Evolutionary conservation across 345 rosid genomes (phyloP).

Genomic region (Xanthoceras sorbifolium): DNA sequence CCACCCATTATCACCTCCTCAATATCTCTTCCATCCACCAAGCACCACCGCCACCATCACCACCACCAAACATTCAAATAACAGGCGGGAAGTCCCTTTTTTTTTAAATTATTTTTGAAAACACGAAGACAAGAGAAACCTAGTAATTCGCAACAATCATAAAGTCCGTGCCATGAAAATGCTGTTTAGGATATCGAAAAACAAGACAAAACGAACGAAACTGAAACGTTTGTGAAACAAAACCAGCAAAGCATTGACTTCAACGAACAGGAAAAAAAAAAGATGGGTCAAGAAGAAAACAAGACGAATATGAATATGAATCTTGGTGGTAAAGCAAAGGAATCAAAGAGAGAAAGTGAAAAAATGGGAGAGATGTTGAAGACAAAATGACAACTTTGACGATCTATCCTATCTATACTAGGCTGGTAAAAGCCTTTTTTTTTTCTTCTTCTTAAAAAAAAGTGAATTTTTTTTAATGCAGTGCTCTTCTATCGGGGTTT

Average conservation of each 20-base stretch:
- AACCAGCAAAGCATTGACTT: neutral
- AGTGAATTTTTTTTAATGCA: constrained; percentile 26
- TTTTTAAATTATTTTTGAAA: too few species aligned
- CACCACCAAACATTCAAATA: constrained; percentile 5
- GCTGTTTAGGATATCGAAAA: neutral
- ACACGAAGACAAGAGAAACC: neutral
- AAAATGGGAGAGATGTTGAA: constrained; percentile 13
- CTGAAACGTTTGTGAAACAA: neutral
- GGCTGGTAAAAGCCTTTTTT: too few species aligned
- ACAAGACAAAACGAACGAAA: neutral
- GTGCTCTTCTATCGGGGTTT: constrained; percentile 22
- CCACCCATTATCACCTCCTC: constrained; percentile 46
- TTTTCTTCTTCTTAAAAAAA: too few species aligned
- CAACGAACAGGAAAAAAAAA: neutral
- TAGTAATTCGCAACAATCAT: too few species aligned
- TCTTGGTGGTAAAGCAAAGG: constrained; percentile 22
- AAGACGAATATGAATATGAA: constrained; percentile 27
- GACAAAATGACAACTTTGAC: constrained; percentile 38
- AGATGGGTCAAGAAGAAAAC: neutral
- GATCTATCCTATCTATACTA: constrained; percentile 16
- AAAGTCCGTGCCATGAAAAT: too few species aligned
- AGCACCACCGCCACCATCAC: neutral
- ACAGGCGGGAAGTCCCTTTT: constrained; percentile 16
- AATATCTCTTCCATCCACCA: neutral
- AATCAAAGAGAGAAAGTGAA: constrained; percentile 14